phyloP scores from a whole-genome alignment of 2,329 filamentous ascomycete species.

The Alternaria infectoria region DNA sequence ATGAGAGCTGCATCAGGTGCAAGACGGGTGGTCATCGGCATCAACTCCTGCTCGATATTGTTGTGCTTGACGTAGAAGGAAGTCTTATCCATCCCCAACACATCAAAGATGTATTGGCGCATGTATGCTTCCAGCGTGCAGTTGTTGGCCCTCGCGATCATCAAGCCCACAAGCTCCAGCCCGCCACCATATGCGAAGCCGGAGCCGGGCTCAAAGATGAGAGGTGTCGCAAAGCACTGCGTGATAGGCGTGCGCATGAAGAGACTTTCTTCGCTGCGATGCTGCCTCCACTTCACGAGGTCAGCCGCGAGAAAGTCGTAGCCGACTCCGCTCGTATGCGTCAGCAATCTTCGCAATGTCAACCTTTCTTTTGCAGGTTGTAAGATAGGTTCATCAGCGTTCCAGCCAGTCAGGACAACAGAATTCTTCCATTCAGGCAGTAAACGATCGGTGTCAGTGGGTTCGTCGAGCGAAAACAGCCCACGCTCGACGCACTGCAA shows the following conservation, averaged over 20 bases:
- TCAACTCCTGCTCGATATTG: conserved; percentile 19
- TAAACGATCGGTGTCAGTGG: conserved; percentile 26
- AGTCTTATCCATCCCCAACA: conserved; percentile 29
- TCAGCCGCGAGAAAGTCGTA: conserved; percentile 30
- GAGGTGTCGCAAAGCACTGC: conserved; percentile 19
- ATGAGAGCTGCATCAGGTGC: conserved; percentile 12
- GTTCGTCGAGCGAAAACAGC: conserved; percentile 31
- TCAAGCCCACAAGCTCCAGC: conserved; percentile 31
- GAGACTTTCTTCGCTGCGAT: conserved; percentile 11
- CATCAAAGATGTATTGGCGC: conserved; percentile 29
- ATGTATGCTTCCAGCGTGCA: conserved; percentile 32
- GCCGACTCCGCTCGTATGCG: conserved; percentile 33
- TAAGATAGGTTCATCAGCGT: conserved; percentile 15
- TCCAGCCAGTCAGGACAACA: conserved; percentile 24
- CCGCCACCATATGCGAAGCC: conserved; percentile 27
- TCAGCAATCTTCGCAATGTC: conserved; percentile 30
- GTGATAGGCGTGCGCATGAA: conserved; percentile 14
- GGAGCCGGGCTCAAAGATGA: conserved; percentile 38
- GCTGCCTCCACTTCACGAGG: conserved; percentile 20
- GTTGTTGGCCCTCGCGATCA: conserved; percentile 30
- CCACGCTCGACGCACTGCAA: conserved; percentile 41
- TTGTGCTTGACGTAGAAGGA: conserved; percentile 24
- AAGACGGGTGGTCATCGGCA: conserved; percentile 18
- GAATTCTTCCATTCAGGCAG: conserved; percentile 33
- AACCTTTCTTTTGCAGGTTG: conserved; percentile 24